A percentile compares a stretch with the other conserved stretches of the same genome.
Conservation (phyloP, 441 rosid genomes). For the California macrophylla region DNA sequence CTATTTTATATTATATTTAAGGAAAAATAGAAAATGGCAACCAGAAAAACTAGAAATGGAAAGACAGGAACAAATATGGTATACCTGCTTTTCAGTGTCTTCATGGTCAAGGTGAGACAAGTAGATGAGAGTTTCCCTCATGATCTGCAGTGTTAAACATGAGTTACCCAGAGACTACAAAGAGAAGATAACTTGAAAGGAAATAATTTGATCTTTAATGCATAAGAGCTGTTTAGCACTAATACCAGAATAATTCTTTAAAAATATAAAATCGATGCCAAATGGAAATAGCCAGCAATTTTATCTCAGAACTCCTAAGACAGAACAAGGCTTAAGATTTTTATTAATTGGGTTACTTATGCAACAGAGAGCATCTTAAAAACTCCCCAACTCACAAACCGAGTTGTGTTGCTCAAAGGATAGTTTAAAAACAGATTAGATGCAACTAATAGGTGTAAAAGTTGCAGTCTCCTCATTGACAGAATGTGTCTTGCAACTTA, state of each 20-base stretch:
- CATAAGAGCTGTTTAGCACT: neutral
- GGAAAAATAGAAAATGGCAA: neutral
- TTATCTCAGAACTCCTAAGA: neutral
- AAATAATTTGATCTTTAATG: neutral
- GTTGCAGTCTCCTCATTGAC: neutral
- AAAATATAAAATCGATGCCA: constrained; percentile 2
- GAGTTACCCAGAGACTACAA: constrained; percentile 14
- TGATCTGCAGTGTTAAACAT: constrained; percentile 50
- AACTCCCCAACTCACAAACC: neutral
- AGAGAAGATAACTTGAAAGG: neutral
- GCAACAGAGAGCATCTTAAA: too few species aligned
- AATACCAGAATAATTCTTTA: neutral
- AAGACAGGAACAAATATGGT: neutral
- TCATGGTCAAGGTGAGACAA: constrained; percentile 96
- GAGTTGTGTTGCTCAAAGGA: neutral
- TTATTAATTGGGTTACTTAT: neutral
- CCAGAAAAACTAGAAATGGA: neutral
- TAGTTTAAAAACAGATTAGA: neutral
- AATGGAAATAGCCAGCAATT: neutral
- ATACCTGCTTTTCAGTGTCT: constrained; percentile 98
- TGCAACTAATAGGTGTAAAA: neutral
- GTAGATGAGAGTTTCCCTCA: constrained; percentile 95
- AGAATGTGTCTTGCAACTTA: too few species aligned
- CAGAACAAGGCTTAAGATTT: neutral
- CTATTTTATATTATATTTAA: neutral